Conservation (phyloP, 2,329 filamentous ascomycete species). For the Cyclaneusma minus region DNA sequence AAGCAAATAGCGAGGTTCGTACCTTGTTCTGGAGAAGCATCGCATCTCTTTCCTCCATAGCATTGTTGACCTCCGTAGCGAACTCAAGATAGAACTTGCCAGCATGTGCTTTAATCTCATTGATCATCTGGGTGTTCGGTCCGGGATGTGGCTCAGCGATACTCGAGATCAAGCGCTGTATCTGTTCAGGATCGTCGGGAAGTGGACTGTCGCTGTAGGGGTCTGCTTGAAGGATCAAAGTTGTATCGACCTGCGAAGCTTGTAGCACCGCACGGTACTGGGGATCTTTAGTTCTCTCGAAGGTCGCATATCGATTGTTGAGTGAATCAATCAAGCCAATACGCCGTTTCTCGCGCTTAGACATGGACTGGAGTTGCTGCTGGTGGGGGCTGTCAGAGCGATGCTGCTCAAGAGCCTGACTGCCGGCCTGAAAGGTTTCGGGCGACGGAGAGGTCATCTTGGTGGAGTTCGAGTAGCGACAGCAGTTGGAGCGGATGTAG, state of each 20-base stretch:
- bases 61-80: conserved; percentile 72
- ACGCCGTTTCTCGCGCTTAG: conserved; percentile 83
- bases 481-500: no score
- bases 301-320: conserved; percentile 60
- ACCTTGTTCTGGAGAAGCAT: conserved; percentile 72
- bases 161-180: conserved; percentile 19
- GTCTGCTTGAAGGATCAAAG: conserved; percentile 70
- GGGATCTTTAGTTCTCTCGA: conserved; percentile 65
- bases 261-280: conserved; percentile 83
- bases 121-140: conserved; percentile 16
- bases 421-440: no score
- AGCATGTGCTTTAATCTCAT: conserved; percentile 39
- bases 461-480: no score
- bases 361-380: conserved; percentile 27
- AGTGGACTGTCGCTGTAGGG: conserved; percentile 61
- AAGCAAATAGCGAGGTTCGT: conserved; percentile 18
- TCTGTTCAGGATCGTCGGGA: conserved; percentile 30
- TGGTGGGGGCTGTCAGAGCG: conserved; percentile 16
- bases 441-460: no score
- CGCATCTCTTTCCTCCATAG: conserved; percentile 75
- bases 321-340: conserved; percentile 71
- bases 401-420: no score
- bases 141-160: conserved; percentile 18
- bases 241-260: conserved; percentile 83
- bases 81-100: conserved; percentile 78